Conservation (phyloP, 345 rosid species). For the Arabis hirsuta region DNA sequence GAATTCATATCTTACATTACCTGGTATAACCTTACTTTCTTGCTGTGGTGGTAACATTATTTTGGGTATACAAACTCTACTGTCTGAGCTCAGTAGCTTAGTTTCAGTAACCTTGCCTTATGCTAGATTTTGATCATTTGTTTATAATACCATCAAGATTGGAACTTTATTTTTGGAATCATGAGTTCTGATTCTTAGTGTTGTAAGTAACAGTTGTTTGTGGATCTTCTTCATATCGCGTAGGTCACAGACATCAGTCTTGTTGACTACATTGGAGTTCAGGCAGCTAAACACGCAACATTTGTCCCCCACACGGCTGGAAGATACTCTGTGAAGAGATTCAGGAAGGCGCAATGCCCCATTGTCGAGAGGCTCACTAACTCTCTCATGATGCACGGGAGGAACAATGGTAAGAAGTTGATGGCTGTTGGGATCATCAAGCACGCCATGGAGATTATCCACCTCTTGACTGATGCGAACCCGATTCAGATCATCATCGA, state of each 20-base stretch:
- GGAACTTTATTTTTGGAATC: not conserved
- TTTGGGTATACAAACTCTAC: not conserved
- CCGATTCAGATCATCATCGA: constrained; percentile 82
- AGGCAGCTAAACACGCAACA: constrained; percentile 69
- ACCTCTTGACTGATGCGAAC: constrained; percentile 66
- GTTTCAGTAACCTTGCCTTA: not conserved
- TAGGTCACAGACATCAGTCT: constrained; percentile 69
- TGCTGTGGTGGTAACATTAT: not conserved
- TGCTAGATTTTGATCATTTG: not conserved
- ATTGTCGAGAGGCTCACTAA: constrained; percentile 84
- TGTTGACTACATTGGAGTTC: constrained; percentile 65
- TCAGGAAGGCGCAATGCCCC: constrained; percentile 90
- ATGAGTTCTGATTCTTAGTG: not conserved
- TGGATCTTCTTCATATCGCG: not conserved
- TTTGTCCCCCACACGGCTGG: constrained; percentile 86
- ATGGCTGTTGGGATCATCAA: constrained; percentile 74
- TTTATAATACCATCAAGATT: not conserved
- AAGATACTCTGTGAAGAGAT: constrained; percentile 80
- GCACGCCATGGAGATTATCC: constrained; percentile 87
- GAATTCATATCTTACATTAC: not conserved
- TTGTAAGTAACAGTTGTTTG: not conserved
- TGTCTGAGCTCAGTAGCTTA: not conserved
- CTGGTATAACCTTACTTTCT: not conserved
- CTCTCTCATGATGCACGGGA: constrained; percentile 89
- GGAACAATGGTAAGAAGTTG: constrained; percentile 83